A percentile compares a stretch with the other conserved stretches of the same genome.
Conservation (phyloP, 345 rosid genomes). For the Raphanus raphanistrum region DNA sequence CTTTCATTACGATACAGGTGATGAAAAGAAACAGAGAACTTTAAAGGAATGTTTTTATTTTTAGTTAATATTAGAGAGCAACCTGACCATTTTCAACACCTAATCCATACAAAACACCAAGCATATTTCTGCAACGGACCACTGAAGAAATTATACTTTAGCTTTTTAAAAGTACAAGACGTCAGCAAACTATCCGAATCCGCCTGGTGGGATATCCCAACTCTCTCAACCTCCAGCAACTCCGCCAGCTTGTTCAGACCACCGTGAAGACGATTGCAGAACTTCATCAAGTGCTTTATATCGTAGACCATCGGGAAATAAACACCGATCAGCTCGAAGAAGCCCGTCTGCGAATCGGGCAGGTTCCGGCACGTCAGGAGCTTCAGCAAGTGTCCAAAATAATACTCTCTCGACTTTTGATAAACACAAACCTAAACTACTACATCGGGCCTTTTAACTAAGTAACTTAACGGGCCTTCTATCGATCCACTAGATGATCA, state of each 20-base stretch:
- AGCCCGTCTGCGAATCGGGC: constrained; percentile 59
- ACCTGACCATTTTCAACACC: constrained; percentile 77
- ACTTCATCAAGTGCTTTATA: constrained; percentile 87
- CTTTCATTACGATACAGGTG: background rate
- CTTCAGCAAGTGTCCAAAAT: constrained; percentile 80
- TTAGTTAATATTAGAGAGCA: constrained; percentile 24
- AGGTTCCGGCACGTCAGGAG: constrained; percentile 66
- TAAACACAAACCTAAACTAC: too few species aligned
- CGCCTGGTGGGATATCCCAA: constrained; percentile 86
- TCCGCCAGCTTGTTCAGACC: constrained; percentile 88
- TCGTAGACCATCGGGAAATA: constrained; percentile 80
- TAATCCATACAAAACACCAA: constrained; percentile 87
- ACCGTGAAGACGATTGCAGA: constrained; percentile 83
- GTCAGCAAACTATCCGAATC: constrained; percentile 96
- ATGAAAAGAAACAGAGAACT: background rate
- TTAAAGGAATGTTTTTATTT: background rate
- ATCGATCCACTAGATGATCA: too few species aligned
- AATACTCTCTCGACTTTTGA: too few species aligned
- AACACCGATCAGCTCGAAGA: constrained; percentile 63
- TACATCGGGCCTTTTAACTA: too few species aligned
- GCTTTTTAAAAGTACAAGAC: constrained; percentile 76
- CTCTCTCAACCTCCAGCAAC: constrained; percentile 79
- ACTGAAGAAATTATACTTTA: constrained; percentile 76
- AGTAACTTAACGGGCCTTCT: too few species aligned
- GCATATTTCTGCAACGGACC: constrained; percentile 73